Evolutionary conservation across 2,329 filamentous ascomycete species (phyloP).

Genomic region (Coniochaeta sp.): DNA sequence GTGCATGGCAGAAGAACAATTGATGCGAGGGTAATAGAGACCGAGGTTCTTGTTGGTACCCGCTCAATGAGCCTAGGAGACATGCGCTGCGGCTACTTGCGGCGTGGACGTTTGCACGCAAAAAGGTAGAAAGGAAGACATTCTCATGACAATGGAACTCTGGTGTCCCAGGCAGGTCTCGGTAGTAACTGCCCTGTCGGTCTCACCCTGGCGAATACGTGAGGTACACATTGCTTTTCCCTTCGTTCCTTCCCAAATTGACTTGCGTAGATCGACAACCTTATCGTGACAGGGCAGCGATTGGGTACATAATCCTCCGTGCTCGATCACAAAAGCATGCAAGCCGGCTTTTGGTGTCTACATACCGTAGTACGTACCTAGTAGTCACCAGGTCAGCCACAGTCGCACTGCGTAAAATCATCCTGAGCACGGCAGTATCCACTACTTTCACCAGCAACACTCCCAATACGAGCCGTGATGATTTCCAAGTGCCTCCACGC

Average conservation of each 20-base stretch:
- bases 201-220: neutral
- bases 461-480: neutral
- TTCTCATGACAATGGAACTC: neutral
- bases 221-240: neutral
- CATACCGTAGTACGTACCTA: too few species aligned
- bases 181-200: neutral
- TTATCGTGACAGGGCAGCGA: neutral
- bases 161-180: neutral
- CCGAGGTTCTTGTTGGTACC: too few species aligned
- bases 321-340: neutral
- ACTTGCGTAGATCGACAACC: neutral
- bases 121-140: too few species aligned
- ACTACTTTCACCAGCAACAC: neutral
- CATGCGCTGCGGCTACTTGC: too few species aligned
- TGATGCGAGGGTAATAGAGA: too few species aligned
- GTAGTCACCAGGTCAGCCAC: neutral
- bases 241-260: neutral
- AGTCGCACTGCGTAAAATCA: constrained; percentile 1
- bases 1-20: too few species aligned
- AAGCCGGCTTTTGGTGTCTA: neutral
- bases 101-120: too few species aligned
- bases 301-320: neutral
- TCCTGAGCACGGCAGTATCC: neutral
- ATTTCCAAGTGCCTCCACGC: neutral
- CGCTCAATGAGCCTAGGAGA: too few species aligned